Evolutionary conservation across 495 filamentous ascomycete species (phyloP).

Genomic region (Monascus purpureus): DNA sequence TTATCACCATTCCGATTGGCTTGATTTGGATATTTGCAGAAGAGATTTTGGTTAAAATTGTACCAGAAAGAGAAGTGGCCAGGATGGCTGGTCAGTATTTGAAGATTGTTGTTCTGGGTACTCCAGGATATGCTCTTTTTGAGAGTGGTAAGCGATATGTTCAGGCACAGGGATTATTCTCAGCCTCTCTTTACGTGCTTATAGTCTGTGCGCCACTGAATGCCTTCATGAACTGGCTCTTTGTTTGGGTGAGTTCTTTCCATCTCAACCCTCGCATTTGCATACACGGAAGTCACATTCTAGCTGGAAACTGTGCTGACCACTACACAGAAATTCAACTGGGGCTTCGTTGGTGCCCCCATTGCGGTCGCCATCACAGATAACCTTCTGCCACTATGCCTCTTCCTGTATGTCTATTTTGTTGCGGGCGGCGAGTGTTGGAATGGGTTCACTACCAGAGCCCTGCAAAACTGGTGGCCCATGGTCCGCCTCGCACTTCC

Average conservation of each 20-base stretch:
- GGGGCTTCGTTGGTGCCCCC: conserved; percentile 75
- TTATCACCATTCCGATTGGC: conserved; percentile 50
- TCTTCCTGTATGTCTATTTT: conserved; percentile 57
- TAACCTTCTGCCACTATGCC: conserved; percentile 59
- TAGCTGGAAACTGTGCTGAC: not conserved
- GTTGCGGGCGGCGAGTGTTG: conserved; percentile 50
- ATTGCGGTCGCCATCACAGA: conserved; percentile 74
- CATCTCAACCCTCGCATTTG: too few relatives aligned
- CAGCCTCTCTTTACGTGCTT: conserved; percentile 50
- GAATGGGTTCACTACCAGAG: conserved; percentile 60
- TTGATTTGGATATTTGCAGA: conserved; percentile 50
- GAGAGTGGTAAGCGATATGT: conserved; percentile 61
- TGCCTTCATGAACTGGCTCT: conserved; percentile 58
- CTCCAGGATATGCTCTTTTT: conserved; percentile 58
- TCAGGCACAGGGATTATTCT: conserved; percentile 62
- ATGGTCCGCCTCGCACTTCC: conserved; percentile 78
- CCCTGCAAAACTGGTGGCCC: conserved; percentile 69
- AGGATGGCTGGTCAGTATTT: conserved; percentile 52
- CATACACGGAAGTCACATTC: not conserved
- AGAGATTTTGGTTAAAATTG: conserved; percentile 43
- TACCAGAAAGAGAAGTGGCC: conserved; percentile 52
- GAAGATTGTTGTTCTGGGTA: conserved; percentile 48
- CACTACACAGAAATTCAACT: conserved; percentile 39
- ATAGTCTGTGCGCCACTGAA: conserved; percentile 59
- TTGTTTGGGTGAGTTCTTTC: conserved; percentile 59